These are phyloP conservation scores for Phylloporus arenicola DNA, from an alignment of 768 basidiomycete species.

Conservation along the genomic window DNA sequence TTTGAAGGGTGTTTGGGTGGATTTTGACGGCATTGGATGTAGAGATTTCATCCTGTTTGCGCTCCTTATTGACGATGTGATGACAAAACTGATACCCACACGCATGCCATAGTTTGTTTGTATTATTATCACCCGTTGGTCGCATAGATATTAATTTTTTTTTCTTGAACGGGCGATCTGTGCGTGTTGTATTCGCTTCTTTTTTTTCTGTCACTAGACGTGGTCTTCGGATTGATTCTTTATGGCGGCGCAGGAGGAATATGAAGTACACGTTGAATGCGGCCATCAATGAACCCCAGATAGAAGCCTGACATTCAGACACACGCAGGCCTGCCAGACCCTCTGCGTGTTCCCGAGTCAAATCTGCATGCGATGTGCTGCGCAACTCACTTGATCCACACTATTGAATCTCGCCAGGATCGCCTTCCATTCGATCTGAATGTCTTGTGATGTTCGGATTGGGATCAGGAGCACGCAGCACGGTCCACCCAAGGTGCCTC, in stretches of 20 bases:
- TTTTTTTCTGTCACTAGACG: neutral
- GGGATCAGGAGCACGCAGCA: constrained; percentile 9
- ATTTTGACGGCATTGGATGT: constrained; percentile 27
- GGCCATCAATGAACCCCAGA: constrained; percentile 10
- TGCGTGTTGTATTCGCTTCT: neutral
- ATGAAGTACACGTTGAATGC: constrained; percentile 1
- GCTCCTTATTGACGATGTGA: constrained; percentile 7
- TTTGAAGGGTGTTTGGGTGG: constrained; percentile 42
- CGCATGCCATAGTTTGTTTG: constrained; percentile 16
- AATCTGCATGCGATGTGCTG: neutral
- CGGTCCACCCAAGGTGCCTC: neutral
- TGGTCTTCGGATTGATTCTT: neutral
- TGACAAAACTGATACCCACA: constrained; percentile 26
- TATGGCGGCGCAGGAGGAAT: neutral
- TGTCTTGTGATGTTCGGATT: neutral
- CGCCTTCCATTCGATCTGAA: neutral
- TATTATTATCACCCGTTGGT: constrained; percentile 16
- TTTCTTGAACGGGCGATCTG: neutral
- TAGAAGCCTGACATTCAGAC: constrained; percentile 3
- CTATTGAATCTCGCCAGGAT: neutral
- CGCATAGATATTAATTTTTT: constrained; percentile 9
- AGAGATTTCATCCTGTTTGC: constrained; percentile 1
- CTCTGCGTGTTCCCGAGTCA: neutral
- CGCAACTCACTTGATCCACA: neutral
- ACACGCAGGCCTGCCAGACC: neutral